Conservation (phyloP, 164 flowering plant species). For the Cinnamomum micranthum region DNA sequence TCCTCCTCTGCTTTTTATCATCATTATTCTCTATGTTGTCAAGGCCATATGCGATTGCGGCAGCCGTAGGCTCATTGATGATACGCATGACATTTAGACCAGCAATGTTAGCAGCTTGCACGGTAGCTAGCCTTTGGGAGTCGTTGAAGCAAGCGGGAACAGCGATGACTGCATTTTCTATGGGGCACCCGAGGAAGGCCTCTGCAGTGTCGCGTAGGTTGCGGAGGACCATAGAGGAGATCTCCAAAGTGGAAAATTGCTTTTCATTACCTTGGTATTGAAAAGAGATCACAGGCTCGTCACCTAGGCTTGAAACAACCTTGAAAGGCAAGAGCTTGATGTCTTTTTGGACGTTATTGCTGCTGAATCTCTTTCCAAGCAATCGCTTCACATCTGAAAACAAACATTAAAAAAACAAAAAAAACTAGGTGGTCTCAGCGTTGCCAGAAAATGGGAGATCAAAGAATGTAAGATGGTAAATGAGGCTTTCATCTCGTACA, state of each 20-base stretch:
- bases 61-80: conserved; percentile 1
- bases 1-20: neutral
- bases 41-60: neutral
- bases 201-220: neutral
- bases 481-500: too few relatives aligned
- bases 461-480: too few relatives aligned
- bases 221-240: neutral
- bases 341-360: too few relatives aligned
- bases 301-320: neutral
- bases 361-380: too few relatives aligned
- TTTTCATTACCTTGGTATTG: neutral
- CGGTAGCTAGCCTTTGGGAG: neutral
- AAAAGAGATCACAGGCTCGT: neutral
- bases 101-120: neutral
- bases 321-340: too few relatives aligned
- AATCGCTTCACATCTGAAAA: too few relatives aligned
- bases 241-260: neutral
- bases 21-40: too few relatives aligned
- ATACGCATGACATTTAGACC: neutral
- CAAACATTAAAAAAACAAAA: too few relatives aligned
- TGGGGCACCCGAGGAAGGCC: neutral
- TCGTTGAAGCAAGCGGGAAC: neutral
- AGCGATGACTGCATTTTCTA: neutral
- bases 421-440: too few relatives aligned
- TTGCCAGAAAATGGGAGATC: neutral